Evolutionary conservation across 352 stramenopile genomes (phyloP).

Genomic region (Blastocystis sp.): DNA sequence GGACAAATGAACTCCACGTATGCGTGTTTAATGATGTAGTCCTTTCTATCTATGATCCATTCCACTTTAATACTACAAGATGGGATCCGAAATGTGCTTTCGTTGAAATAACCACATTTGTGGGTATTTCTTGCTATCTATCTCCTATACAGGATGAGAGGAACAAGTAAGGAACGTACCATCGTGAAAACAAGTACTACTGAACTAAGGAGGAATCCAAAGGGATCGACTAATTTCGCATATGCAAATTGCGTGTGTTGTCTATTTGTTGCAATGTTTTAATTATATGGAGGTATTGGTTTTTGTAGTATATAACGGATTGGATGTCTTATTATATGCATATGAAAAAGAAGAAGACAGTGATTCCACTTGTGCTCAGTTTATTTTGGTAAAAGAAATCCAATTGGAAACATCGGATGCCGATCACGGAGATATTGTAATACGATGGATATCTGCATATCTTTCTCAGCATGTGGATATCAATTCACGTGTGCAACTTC

Average conservation of each 20-base stretch:
- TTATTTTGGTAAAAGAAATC: too few relatives aligned
- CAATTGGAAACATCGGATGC: too few relatives aligned
- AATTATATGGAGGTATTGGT: too few relatives aligned
- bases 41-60: conserved; percentile 34
- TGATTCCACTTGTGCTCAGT: too few relatives aligned
- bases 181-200: background rate
- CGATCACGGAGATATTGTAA: too few relatives aligned
- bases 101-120: conserved; percentile 66
- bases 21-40: conserved; percentile 58
- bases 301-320: too few relatives aligned
- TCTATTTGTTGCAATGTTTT: too few relatives aligned
- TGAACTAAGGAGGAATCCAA: background rate
- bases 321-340: too few relatives aligned
- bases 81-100: conserved; percentile 53
- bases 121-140: background rate
- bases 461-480: too few relatives aligned
- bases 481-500: too few relatives aligned
- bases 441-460: too few relatives aligned
- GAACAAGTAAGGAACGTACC: background rate
- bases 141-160: background rate
- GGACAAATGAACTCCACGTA: conserved; percentile 61
- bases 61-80: background rate
- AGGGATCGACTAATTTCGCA: background rate
- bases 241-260: background rate
- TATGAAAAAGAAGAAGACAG: too few relatives aligned